phyloP scores from a whole-genome alignment of 202 grass and related monocot species.

The Digitaria exilis region DNA sequence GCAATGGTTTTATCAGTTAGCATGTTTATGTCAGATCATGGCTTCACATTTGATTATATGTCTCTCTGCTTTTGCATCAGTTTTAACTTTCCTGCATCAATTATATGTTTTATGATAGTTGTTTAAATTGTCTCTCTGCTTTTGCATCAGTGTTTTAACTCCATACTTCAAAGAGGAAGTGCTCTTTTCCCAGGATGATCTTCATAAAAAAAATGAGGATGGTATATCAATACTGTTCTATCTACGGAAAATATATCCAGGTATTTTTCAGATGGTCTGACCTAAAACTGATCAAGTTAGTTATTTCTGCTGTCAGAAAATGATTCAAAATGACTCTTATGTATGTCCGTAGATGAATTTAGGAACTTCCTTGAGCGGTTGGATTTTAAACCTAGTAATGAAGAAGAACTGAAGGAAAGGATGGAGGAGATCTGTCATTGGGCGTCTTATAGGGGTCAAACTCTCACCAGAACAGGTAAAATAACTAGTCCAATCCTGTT shows the following conservation, averaged over 20 bases:
- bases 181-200: slow-evolving; percentile 55
- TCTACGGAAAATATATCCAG: slow-evolving; percentile 71
- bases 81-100: no score
- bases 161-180: slow-evolving; percentile 86
- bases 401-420: neutral
- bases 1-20: neutral
- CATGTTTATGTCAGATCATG: slow-evolving; percentile 6
- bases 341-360: slow-evolving; percentile 76
- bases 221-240: slow-evolving; percentile 82
- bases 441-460: slow-evolving; percentile 92
- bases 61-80: slow-evolving; percentile 42
- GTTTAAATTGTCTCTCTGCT: slow-evolving; percentile 21
- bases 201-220: slow-evolving; percentile 70
- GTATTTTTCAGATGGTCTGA: slow-evolving; percentile 38
- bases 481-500: slow-evolving; percentile 5
- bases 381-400: slow-evolving; percentile 27
- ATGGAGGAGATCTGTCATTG: slow-evolving; percentile 49
- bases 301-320: neutral
- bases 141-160: slow-evolving; percentile 71
- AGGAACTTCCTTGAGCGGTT: slow-evolving; percentile 58
- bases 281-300: neutral
- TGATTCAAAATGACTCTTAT: slow-evolving; percentile 42
- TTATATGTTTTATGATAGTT: neutral
- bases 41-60: neutral
- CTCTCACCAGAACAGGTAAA: slow-evolving; percentile 87